A percentile compares a stretch with the other conserved stretches of the same genome.
phyloP scores from a whole-genome alignment of 2,329 filamentous ascomycete genomes.

The Cercospora sesami region DNA sequence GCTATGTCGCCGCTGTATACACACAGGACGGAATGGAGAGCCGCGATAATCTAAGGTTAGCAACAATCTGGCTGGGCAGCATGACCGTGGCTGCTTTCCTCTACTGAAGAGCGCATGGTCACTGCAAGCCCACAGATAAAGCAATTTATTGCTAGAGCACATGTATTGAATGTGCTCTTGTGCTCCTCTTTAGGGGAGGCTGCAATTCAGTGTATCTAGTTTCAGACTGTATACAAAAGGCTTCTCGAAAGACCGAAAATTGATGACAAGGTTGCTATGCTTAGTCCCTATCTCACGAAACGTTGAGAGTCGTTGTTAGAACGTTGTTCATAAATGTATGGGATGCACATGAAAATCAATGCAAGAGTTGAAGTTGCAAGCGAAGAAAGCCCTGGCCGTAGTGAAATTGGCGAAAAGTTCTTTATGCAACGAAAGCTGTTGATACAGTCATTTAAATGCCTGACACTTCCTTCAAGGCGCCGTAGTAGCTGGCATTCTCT shows the following conservation, averaged over 20 bases:
- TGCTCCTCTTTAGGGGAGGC: not conserved
- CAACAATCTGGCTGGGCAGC: too few relatives aligned
- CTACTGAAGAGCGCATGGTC: too few relatives aligned
- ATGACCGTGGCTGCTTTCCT: too few relatives aligned
- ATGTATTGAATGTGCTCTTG: not conserved
- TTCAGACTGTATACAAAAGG: not conserved
- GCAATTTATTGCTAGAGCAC: not conserved
- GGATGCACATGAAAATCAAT: not conserved
- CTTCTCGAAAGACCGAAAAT: not conserved
- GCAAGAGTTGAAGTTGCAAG: not conserved
- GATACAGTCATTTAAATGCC: not conserved
- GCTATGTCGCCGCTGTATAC: constrained; percentile 2
- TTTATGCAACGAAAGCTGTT: not conserved
- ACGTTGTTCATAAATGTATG: not conserved
- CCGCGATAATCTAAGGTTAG: not conserved
- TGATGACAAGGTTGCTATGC: not conserved
- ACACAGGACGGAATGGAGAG: not conserved
- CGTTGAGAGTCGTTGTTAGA: not conserved
- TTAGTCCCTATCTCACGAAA: not conserved
- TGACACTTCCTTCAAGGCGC: constrained; percentile 7
- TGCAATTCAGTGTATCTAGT: not conserved
- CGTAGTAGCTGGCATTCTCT: constrained; percentile 33
- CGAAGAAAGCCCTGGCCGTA: too few relatives aligned
- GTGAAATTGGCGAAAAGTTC: not conserved
- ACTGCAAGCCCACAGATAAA: not conserved